A percentile compares a stretch with the other conserved stretches of the same genome.
Evolutionary conservation across 163 green algal genomes (phyloP).

Genomic region (Chlamydomonas reinhardtii): DNA sequence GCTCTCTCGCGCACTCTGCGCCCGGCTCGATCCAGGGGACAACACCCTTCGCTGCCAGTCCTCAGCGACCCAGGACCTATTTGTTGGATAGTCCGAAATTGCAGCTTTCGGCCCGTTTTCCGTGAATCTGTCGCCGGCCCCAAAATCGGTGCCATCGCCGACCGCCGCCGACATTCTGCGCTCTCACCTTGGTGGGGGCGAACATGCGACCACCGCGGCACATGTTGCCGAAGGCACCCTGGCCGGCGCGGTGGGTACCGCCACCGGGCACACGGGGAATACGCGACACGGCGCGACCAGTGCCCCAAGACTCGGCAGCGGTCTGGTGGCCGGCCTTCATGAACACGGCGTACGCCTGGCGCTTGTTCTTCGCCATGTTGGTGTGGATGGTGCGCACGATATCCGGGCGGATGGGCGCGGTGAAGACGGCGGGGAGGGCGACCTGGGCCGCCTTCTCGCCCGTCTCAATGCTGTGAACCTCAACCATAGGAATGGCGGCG

Average conservation of each 20-base stretch:
- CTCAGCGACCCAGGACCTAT: no score
- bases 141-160: no score
- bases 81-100: no score
- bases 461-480: constrained; percentile 85
- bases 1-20: no score
- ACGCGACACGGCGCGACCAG: constrained; percentile 98
- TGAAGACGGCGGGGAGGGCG: constrained; percentile 93
- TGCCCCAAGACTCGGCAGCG: constrained; percentile 99
- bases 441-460: constrained; percentile 79
- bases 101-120: no score
- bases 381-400: constrained; percentile 96
- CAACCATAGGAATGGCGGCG: constrained; percentile 90
- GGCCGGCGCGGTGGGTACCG: constrained; percentile 95
- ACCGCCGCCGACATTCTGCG: no score
- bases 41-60: no score
- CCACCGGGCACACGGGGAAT: constrained; percentile 99
- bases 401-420: constrained; percentile 93
- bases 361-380: constrained; percentile 95
- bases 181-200: constrained; percentile 91
- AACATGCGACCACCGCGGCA: constrained; percentile 99
- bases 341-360: constrained; percentile 96
- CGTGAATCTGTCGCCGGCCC: no score
- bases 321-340: constrained; percentile 96
- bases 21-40: no score
- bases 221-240: constrained; percentile 99